Percentiles rank a stretch among this genome's conserved stretches.
phyloP scores from a whole-genome alignment of 768 basidiomycete species.

The Pholiota microspora region DNA sequence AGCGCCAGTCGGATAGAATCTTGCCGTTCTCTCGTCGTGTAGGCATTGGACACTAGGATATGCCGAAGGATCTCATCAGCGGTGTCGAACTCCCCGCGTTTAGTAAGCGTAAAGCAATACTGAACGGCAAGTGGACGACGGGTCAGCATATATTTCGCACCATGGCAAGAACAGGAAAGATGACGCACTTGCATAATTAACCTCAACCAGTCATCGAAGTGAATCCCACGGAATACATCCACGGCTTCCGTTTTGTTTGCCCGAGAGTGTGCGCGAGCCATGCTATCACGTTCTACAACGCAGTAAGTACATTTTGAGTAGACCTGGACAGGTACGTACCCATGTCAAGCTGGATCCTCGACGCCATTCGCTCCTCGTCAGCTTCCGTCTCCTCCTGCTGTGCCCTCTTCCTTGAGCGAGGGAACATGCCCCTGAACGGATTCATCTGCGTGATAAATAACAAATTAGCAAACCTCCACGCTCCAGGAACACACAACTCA shows the following conservation, averaged over 20 bases:
- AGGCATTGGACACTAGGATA: conserved; percentile 71
- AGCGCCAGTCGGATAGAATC: conserved; percentile 74
- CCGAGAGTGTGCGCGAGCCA: conserved; percentile 47
- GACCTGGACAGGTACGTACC: conserved; percentile 38
- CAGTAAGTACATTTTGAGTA: not conserved
- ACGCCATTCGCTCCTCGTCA: conserved; percentile 71
- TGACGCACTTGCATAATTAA: conserved; percentile 78
- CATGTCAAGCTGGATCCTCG: conserved; percentile 72
- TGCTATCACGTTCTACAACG: conserved; percentile 54
- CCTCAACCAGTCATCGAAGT: conserved; percentile 82
- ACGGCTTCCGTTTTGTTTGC: conserved; percentile 40
- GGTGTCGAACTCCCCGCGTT: conserved; percentile 56
- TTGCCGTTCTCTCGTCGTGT: conserved; percentile 57
- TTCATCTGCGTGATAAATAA: conserved; percentile 22
- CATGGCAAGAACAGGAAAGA: not conserved
- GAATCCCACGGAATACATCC: conserved; percentile 75
- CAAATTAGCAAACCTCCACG: not conserved
- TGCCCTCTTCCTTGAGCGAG: conserved; percentile 37
- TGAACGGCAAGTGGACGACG: conserved; percentile 34
- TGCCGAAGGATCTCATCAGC: conserved; percentile 80
- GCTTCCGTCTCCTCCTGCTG: conserved; percentile 43
- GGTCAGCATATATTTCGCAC: not conserved
- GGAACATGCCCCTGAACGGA: conserved; percentile 72
- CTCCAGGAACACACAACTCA: conserved; percentile 33
- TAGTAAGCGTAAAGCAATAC: conserved; percentile 75